Percentiles rank a stretch among this genome's conserved stretches.
Evolutionary conservation across 495 filamentous ascomycete genomes (phyloP).

Genomic region (Penicillium daleae): DNA sequence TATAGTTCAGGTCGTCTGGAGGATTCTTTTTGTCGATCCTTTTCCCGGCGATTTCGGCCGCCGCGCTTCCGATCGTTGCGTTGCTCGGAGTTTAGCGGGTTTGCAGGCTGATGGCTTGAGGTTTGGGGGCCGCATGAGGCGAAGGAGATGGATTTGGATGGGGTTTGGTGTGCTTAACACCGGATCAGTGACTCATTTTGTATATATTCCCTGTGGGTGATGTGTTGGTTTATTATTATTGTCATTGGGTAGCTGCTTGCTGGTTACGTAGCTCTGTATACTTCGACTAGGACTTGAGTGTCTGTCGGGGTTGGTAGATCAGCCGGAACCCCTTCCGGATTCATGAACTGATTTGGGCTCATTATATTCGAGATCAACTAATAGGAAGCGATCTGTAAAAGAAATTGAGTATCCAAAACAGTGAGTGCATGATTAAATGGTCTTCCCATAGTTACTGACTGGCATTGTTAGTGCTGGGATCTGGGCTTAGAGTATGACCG

Average conservation of each 20-base stretch:
- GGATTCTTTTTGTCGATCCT: conserved; percentile 18
- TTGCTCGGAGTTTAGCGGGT: neutral
- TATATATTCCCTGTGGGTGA: neutral
- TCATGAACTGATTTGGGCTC: neutral
- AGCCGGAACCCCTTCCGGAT: neutral
- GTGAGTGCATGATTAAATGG: neutral
- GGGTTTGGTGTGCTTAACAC: neutral
- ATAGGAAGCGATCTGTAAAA: neutral
- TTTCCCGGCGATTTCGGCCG: conserved; percentile 14
- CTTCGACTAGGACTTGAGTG: no score
- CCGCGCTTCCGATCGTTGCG: conserved; percentile 6
- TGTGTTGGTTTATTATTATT: neutral
- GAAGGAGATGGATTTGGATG: neutral
- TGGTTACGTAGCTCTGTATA: neutral
- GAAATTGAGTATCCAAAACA: neutral
- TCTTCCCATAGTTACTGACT: neutral
- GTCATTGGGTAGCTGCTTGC: neutral
- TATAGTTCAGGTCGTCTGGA: conserved; percentile 8
- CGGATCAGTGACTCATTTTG: neutral
- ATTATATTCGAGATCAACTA: neutral
- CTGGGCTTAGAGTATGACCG: neutral
- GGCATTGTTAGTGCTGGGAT: neutral
- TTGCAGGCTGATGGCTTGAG: neutral
- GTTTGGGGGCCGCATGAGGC: neutral
- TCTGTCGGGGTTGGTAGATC: neutral